These are phyloP conservation scores for Diaporthe helianthi DNA, from an alignment of 2,329 filamentous ascomycete species.

Conservation along the genomic window DNA sequence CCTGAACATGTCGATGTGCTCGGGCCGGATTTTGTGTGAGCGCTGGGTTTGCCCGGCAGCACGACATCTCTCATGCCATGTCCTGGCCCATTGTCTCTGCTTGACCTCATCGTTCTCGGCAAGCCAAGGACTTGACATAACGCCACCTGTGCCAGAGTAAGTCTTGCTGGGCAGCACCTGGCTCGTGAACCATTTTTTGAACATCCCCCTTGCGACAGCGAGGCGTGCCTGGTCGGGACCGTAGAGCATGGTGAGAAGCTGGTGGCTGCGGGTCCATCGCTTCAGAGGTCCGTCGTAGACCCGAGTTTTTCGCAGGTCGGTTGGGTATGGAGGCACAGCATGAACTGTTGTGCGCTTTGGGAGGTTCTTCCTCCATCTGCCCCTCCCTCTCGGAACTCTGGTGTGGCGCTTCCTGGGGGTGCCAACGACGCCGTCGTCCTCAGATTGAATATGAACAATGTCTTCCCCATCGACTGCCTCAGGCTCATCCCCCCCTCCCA, in stretches of 20 bases:
- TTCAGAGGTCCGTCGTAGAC: conserved; percentile 48
- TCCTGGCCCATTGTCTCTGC: conserved; percentile 42
- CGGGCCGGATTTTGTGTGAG: conserved; percentile 29
- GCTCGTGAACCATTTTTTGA: conserved; percentile 51
- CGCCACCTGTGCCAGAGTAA: conserved; percentile 39
- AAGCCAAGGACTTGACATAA: conserved; percentile 51
- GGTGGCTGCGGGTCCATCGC: conserved; percentile 44
- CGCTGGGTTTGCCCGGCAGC: conserved; percentile 35
- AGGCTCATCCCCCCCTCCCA: neutral
- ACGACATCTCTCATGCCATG: conserved; percentile 40
- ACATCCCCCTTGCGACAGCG: conserved; percentile 46
- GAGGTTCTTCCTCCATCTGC: conserved; percentile 28
- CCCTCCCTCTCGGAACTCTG: conserved; percentile 15
- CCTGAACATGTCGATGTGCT: conserved; percentile 33
- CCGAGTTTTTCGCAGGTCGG: conserved; percentile 43
- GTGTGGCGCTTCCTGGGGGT: neutral
- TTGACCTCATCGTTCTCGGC: conserved; percentile 45
- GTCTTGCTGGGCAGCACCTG: conserved; percentile 49
- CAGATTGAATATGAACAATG: conserved; percentile 4
- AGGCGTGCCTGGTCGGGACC: conserved; percentile 48
- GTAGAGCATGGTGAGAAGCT: conserved; percentile 51
- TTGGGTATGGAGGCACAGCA: conserved; percentile 44
- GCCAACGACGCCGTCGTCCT: neutral
- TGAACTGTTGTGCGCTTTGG: conserved; percentile 35
- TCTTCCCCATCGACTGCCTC: conserved; percentile 10